Evolutionary conservation across 805 yeast genomes (phyloP), one percentile per base, ranked within the genome.

Genomic region (Clavispora fructus): DNA sequence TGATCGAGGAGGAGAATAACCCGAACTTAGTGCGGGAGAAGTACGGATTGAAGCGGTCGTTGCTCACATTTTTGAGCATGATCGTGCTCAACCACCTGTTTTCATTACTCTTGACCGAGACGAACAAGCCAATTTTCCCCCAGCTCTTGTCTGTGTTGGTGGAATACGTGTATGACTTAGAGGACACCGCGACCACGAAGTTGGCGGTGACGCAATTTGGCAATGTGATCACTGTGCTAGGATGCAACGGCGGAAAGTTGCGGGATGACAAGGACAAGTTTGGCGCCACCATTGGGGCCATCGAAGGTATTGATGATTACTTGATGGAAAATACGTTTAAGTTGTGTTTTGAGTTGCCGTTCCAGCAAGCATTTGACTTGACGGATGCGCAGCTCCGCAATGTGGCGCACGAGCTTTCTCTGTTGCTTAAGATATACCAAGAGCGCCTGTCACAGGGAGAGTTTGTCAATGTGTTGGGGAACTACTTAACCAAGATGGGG

Each of bases 371-470:
- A 29, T 82, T 84, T 56, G 79, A 84, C 58, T 68, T 82, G 41
- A 79, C 80, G 52, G 96, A 90, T 62, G 95, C 95, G 5, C 91
- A 87, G 60, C 79, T 78, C 53, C 76, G 92, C 57, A 74, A 83
- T 48, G 74, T 87, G 33, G 83, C 89, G 1, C 79, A 81, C 53
- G 99, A 92, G 58, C 71, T 87, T 12, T 80, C 94, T 1, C 70
- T 79, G 39, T 67, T 89, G 19, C 77, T 91, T 60, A 85, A 80
- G 54, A 74, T 85, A 2, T 71, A 87, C 50, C 52, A 52, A 30
- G 45, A 35, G 29, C 47, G 52, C 26, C 53, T 48, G 57, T 16
- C 33, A 23, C 83, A 66, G 61, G 56, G 74, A 66, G 73, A 68
- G 27, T 77, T 75, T 51, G 71, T 78, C 11, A 68, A 63, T 28